Conservation (phyloP, 169 alveolate genomes). For the Blepharisma undulans region DNA sequence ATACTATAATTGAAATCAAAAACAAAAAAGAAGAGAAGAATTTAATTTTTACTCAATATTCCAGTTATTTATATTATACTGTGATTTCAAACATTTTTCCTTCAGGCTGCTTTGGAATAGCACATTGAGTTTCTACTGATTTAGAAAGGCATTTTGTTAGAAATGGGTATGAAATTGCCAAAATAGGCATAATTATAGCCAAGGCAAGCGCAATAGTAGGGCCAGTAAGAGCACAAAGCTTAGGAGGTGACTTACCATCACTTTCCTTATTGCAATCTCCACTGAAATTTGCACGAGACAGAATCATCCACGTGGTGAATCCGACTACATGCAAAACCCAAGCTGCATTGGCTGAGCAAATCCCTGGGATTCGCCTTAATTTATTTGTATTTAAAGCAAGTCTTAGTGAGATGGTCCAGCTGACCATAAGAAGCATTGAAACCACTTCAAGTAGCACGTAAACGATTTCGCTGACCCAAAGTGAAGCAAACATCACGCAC, state of each 20-base stretch:
- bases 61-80: not conserved
- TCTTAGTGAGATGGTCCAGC: not conserved
- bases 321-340: not conserved
- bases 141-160: not conserved
- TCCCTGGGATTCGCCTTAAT: not conserved
- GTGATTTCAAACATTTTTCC: not conserved
- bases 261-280: not conserved
- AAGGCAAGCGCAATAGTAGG: not conserved
- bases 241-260: not conserved
- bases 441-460: not conserved
- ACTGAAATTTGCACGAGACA: not conserved
- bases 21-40: no score
- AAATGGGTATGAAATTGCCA: not conserved
- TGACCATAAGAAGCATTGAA: not conserved
- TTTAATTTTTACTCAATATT: not conserved
- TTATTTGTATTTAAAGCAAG: not conserved
- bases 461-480: not conserved
- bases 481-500: constrained; percentile 1
- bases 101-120: not conserved
- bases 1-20: not conserved
- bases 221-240: constrained; percentile 9
- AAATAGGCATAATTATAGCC: not conserved
- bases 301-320: not conserved
- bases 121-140: not conserved
- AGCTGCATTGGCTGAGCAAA: not conserved